Evolutionary conservation across 225 moss, liverwort and hornwort species (phyloP).

Genomic region (Asterella californica): DNA sequence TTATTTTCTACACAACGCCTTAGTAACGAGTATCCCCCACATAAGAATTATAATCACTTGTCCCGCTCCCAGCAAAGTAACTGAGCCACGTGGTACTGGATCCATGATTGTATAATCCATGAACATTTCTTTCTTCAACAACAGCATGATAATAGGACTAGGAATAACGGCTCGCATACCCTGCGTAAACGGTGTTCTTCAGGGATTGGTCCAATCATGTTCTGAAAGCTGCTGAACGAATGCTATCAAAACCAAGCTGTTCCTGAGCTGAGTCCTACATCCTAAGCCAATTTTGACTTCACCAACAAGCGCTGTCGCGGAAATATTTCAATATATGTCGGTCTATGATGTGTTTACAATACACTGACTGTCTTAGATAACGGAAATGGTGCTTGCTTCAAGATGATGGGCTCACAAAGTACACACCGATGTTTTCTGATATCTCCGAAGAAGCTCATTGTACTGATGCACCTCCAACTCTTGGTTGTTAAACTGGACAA

Average conservation of each 20-base stretch:
- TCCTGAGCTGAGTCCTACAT: neutral
- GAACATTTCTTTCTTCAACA: neutral
- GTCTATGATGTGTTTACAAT: no score
- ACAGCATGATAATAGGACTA: neutral
- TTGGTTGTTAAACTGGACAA: slow-evolving; percentile 88
- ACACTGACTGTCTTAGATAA: neutral
- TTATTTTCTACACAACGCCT: neutral
- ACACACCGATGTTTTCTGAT: slow-evolving; percentile 77
- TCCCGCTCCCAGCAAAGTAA: neutral
- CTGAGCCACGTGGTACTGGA: neutral
- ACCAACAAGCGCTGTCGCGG: neutral
- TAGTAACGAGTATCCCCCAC: neutral
- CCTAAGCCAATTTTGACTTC: neutral
- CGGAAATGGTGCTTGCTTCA: neutral
- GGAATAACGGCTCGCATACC: neutral
- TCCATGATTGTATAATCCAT: no score
- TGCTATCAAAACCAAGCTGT: neutral
- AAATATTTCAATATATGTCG: neutral
- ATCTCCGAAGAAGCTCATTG: slow-evolving; percentile 69
- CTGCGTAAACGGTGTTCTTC: neutral
- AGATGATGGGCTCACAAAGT: neutral
- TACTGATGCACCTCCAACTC: slow-evolving; percentile 87
- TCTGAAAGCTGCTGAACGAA: neutral
- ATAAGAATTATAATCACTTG: neutral
- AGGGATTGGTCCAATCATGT: neutral